Conservation (phyloP, 345 rosid genomes). For the Erodium maritimum region DNA sequence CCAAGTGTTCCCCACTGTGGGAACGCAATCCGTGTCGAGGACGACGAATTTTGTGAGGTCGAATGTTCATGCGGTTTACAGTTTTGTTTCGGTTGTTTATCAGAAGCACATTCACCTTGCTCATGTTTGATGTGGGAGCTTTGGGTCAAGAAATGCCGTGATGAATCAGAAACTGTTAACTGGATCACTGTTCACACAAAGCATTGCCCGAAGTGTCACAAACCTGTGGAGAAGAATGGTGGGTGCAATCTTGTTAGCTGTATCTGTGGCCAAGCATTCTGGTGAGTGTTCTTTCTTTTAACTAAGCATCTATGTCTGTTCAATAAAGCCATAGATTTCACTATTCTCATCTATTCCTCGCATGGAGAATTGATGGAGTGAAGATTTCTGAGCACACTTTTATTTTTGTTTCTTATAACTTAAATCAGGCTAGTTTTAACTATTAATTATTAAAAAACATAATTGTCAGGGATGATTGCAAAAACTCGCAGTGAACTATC, state of each 20-base stretch:
- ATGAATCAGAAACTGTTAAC: slow-evolving; percentile 77
- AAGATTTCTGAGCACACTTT: no score
- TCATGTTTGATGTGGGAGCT: slow-evolving; percentile 95
- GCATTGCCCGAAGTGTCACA: slow-evolving; percentile 74
- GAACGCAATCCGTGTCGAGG: slow-evolving; percentile 80
- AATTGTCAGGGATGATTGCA: no score
- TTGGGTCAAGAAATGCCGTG: slow-evolving; percentile 67
- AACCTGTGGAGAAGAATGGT: slow-evolving; percentile 74
- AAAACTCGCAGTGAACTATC: no score
- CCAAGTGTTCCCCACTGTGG: slow-evolving; percentile 94
- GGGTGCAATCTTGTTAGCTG: slow-evolving; percentile 90
- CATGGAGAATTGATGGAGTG: no score
- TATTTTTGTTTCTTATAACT: no score
- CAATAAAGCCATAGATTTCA: no score
- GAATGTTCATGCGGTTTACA: slow-evolving; percentile 84
- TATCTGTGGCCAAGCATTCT: slow-evolving; percentile 72
- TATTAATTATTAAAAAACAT: no score
- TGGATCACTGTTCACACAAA: slow-evolving; percentile 76
- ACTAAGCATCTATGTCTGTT: no score
- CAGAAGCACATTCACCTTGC: slow-evolving; percentile 84
- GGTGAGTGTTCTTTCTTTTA: slow-evolving; percentile 33
- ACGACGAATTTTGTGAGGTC: slow-evolving; percentile 71
- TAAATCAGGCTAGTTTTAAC: no score
- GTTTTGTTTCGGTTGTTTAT: slow-evolving; percentile 78
- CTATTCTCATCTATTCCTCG: no score